Evolutionary conservation across 176 grass and related monocot genomes (phyloP).

Genomic region (Carex myosuroides): DNA sequence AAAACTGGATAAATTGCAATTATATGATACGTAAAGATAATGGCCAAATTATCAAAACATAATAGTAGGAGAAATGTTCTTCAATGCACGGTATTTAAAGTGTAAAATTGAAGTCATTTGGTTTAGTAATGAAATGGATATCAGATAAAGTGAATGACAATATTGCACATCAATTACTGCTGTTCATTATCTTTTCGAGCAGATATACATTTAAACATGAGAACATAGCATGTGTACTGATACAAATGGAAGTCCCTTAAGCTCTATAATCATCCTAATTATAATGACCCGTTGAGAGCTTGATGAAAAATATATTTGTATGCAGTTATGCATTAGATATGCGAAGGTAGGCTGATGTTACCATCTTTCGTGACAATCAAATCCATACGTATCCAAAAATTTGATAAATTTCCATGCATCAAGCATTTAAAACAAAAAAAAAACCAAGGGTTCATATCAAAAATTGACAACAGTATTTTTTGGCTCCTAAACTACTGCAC

Average conservation of each 20-base stretch:
- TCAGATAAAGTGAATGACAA: not conserved
- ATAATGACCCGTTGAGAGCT: not conserved
- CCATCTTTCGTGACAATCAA: not conserved
- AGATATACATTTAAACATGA: not conserved
- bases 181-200: not conserved
- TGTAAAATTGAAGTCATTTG: not conserved
- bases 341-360: not conserved
- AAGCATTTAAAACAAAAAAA: not conserved
- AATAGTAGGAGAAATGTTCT: not conserved
- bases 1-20: not conserved
- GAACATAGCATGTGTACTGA: not conserved
- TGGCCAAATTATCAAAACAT: not conserved
- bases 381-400: not conserved
- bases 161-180: not conserved
- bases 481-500: not conserved
- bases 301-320: not conserved
- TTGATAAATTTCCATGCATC: not conserved
- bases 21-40: not conserved
- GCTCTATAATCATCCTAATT: not conserved
- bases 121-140: not conserved
- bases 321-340: not conserved
- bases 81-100: not conserved
- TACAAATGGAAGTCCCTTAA: not conserved
- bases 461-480: not conserved
- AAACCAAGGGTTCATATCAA: not conserved